Percentiles rank a stretch among this genome's conserved stretches.
These are phyloP conservation scores for Apiotrichum mycotoxinovorans DNA, from an alignment of 1,284 basidiomycete species.

Conservation along the genomic window DNA sequence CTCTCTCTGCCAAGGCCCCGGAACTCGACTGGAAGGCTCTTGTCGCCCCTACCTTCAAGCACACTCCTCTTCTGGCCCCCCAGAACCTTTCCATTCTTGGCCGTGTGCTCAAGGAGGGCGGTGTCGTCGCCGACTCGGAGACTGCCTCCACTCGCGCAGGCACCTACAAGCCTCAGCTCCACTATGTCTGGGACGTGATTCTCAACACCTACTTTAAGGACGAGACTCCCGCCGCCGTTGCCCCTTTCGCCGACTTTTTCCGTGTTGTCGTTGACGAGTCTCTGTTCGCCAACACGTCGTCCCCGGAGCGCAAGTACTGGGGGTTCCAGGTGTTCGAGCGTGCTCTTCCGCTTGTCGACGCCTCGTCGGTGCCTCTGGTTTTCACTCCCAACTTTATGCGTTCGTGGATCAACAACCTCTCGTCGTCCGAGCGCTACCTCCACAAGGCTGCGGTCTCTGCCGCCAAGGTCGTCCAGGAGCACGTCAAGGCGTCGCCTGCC, in stretches of 20 bases:
- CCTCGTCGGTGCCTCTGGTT: constrained; percentile 62
- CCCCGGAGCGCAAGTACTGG: constrained; percentile 88
- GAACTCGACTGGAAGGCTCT: constrained; percentile 65
- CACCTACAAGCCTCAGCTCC: constrained; percentile 83
- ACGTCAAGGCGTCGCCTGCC: constrained; percentile 71
- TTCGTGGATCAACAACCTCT: constrained; percentile 92
- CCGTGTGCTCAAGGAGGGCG: constrained; percentile 63
- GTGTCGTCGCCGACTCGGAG: constrained; percentile 41
- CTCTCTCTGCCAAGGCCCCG: constrained; percentile 52
- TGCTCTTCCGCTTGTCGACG: constrained; percentile 66
- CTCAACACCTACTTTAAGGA: constrained; percentile 68
- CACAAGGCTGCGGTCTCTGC: constrained; percentile 82
- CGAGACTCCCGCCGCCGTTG: constrained; percentile 49
- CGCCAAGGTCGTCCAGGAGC: constrained; percentile 68
- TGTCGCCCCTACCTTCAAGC: constrained; percentile 76
- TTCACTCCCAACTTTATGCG: constrained; percentile 97
- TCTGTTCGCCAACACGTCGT: constrained; percentile 77
- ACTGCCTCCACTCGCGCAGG: constrained; percentile 46
- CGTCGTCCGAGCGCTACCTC: constrained; percentile 77
- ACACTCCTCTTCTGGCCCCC: constrained; percentile 60
- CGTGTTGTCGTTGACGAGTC: constrained; percentile 86
- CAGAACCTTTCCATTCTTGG: constrained; percentile 72
- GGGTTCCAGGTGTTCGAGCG: constrained; percentile 89
- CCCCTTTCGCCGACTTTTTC: constrained; percentile 86
- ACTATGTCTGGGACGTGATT: constrained; percentile 86